Evolutionary conservation across 306 rosid genomes (phyloP).

Genomic region (Dalbergia oliveri): DNA sequence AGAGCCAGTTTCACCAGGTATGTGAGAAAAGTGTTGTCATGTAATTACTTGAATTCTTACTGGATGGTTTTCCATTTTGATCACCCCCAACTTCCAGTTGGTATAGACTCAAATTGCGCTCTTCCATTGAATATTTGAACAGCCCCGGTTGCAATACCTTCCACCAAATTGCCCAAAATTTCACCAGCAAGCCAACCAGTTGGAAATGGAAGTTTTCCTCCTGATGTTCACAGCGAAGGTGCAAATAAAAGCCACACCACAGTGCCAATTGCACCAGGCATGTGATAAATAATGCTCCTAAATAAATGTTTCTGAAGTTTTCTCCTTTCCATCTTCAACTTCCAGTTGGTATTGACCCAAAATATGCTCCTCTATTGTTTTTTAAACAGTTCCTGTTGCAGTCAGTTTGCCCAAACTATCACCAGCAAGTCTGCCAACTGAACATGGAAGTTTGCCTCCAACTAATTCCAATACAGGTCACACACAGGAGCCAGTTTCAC

Average conservation of each 20-base stretch:
- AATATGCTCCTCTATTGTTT: slow-evolving; percentile 17
- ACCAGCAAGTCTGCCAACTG: slow-evolving; percentile 55
- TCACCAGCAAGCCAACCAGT: slow-evolving; percentile 52
- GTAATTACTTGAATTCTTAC: slow-evolving; percentile 36
- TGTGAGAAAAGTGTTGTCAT: slow-evolving; percentile 38
- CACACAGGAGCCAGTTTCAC: slow-evolving; percentile 57
- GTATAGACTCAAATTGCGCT: slow-evolving; percentile 9
- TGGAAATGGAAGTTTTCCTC: slow-evolving; percentile 56
- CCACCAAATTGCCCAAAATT: slow-evolving; percentile 49
- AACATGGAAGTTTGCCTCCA: slow-evolving; percentile 63
- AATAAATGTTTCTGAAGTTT: slow-evolving; percentile 36
- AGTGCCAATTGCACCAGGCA: slow-evolving; percentile 28
- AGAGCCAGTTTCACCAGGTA: slow-evolving; percentile 55
- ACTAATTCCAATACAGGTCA: slow-evolving; percentile 54
- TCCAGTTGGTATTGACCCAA: slow-evolving; percentile 38
- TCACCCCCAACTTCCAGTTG: slow-evolving; percentile 28
- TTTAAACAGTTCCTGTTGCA: slow-evolving; percentile 56
- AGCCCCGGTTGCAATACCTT: slow-evolving; percentile 55
- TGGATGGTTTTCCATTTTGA: not conserved
- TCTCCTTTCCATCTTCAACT: slow-evolving; percentile 15
- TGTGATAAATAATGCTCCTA: slow-evolving; percentile 10
- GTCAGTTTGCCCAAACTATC: slow-evolving; percentile 57
- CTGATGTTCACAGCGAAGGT: slow-evolving; percentile 45
- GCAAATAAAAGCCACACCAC: slow-evolving; percentile 29
- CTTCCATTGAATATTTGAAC: slow-evolving; percentile 24